These are phyloP conservation scores for Yamadazyma taylorii DNA, from an alignment of 1,139 yeast genomes.

Conservation along the genomic window DNA sequence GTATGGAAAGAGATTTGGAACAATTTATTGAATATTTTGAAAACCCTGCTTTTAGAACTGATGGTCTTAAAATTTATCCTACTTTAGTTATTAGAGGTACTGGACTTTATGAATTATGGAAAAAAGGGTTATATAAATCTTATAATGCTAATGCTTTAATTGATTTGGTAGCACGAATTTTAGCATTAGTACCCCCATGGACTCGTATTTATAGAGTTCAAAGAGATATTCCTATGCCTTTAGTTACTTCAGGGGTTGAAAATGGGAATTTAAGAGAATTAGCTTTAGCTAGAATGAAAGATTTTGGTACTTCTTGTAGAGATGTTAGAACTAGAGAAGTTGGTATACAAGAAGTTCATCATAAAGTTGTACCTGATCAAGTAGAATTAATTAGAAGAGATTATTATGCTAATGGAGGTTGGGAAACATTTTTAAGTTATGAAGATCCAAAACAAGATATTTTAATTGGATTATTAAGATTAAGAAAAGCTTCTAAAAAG, in stretches of 20 bases:
- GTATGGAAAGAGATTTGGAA: slow-evolving; percentile 96
- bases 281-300: slow-evolving; percentile 97
- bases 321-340: slow-evolving; percentile 99
- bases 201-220: slow-evolving; percentile 97
- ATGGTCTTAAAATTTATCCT: slow-evolving; percentile 93
- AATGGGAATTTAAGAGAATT: slow-evolving; percentile 95
- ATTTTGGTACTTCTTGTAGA: slow-evolving; percentile 92
- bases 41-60: slow-evolving; percentile 95
- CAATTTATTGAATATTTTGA: slow-evolving; percentile 96
- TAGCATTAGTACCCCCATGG: slow-evolving; percentile 99
- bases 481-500: slow-evolving; percentile 86
- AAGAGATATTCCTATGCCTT: slow-evolving; percentile 98
- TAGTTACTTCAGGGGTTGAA: slow-evolving; percentile 97
- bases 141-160: slow-evolving; percentile 93
- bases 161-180: slow-evolving; percentile 90
- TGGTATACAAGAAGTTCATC: slow-evolving; percentile 97
- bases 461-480: slow-evolving; percentile 82
- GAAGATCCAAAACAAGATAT: slow-evolving; percentile 98
- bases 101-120: slow-evolving; percentile 96
- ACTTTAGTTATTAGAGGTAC: slow-evolving; percentile 97
- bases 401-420: slow-evolving; percentile 96
- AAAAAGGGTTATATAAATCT: slow-evolving; percentile 89
- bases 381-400: slow-evolving; percentile 95
- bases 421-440: slow-evolving; percentile 96
- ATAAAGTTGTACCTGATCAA: slow-evolving; percentile 95